A percentile compares a stretch with the other conserved stretches of the same genome.
These are phyloP conservation scores for Phoma sp. DNA, from an alignment of 2,329 filamentous ascomycete species.

Conservation along the genomic window DNA sequence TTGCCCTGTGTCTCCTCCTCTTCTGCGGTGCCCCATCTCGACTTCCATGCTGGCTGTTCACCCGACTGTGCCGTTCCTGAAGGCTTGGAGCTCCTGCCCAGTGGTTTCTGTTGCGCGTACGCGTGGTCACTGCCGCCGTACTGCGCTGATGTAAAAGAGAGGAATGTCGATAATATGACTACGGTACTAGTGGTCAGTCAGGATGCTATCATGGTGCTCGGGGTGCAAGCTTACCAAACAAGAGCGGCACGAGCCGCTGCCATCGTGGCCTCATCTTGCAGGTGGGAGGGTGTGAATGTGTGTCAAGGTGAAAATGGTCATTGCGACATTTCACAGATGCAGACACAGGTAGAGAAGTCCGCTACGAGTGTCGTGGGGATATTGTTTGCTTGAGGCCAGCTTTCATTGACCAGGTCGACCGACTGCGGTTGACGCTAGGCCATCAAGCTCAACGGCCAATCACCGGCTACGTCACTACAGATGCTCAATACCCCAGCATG, in stretches of 20 bases:
- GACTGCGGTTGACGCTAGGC: constrained; percentile 27
- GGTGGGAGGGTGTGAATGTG: constrained; percentile 19
- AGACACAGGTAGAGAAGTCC: constrained; percentile 13
- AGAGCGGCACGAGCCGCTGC: constrained; percentile 47
- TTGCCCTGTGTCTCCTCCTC: constrained; percentile 21
- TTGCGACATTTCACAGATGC: constrained; percentile 37
- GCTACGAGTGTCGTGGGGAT: constrained; percentile 18
- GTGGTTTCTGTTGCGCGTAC: constrained; percentile 36
- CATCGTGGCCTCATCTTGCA: constrained; percentile 45
- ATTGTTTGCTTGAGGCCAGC: constrained; percentile 45
- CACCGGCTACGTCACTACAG: constrained; percentile 37
- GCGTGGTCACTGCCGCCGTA: constrained; percentile 30
- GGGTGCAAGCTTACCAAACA: constrained; percentile 37
- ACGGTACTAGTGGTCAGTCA: constrained; percentile 29
- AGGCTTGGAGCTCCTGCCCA: constrained; percentile 22
- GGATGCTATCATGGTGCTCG: constrained; percentile 14
- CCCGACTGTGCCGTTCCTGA: constrained; percentile 26
- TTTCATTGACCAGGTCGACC: constrained; percentile 34
- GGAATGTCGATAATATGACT: constrained; percentile 45
- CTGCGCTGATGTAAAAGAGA: constrained; percentile 36
- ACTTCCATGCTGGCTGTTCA: constrained; percentile 29
- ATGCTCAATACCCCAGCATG: not conserved
- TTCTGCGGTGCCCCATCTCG: constrained; percentile 28
- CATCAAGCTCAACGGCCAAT: constrained; percentile 35
- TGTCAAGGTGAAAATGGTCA: constrained; percentile 32